A percentile compares a stretch with the other conserved stretches of the same genome.
Conservation (phyloP, 192 early-diverging fungal species). For the Coemansia sp. region DNA sequence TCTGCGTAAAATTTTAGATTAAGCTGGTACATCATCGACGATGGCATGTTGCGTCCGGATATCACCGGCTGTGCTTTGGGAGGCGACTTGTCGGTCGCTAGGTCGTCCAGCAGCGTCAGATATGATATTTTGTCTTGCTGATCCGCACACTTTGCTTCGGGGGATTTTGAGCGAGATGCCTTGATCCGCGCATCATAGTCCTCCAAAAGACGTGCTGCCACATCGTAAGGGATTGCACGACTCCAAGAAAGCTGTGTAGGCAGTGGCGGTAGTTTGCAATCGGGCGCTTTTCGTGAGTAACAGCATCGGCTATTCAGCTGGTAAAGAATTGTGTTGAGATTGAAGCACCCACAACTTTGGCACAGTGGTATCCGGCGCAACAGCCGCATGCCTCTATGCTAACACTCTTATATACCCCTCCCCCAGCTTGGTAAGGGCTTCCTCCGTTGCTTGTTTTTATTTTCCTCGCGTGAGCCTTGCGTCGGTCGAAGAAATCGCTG, state of each 20-base stretch:
- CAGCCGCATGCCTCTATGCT: not conserved
- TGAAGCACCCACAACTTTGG: not conserved
- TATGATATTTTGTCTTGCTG: not conserved
- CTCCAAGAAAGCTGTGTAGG: constrained; percentile 19
- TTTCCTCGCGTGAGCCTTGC: too few relatives aligned
- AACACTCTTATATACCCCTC: too few relatives aligned
- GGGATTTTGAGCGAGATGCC: not conserved
- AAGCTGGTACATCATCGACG: constrained; percentile 41
- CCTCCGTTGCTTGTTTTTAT: too few relatives aligned
- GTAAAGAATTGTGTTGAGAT: too few relatives aligned
- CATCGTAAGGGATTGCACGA: constrained; percentile 17
- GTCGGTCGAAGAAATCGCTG: too few relatives aligned
- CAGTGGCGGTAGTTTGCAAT: too few relatives aligned
- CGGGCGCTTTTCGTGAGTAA: too few relatives aligned
- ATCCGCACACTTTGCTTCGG: not conserved
- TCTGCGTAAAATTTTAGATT: constrained; percentile 22
- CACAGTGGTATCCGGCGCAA: not conserved
- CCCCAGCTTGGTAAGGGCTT: too few relatives aligned
- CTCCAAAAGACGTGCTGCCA: constrained; percentile 10
- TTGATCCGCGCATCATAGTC: constrained; percentile 10
- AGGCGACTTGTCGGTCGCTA: not conserved
- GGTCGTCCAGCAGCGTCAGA: not conserved
- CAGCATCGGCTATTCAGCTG: too few relatives aligned
- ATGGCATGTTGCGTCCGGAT: constrained; percentile 32
- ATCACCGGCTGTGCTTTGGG: not conserved